Evolutionary conservation across 148 eudicot genomes (phyloP).

Genomic region (Camellia granthamiana): DNA sequence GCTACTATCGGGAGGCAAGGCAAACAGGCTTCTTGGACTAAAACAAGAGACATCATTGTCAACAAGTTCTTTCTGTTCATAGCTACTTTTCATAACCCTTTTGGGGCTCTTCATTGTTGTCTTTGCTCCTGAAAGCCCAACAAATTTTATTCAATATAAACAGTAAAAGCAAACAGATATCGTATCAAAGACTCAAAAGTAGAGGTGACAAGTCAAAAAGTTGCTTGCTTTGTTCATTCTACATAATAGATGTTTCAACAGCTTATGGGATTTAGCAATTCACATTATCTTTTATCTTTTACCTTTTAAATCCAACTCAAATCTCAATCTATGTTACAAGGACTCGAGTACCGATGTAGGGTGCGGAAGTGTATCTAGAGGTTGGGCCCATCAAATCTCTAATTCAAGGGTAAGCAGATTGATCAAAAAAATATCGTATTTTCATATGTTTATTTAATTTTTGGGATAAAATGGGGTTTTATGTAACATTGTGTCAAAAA

Average conservation of each 20-base stretch:
- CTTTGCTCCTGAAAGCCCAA: slow-evolving; percentile 47
- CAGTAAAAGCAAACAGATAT: background rate
- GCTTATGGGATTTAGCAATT: background rate
- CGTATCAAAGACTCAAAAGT: background rate
- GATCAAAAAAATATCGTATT: too few relatives aligned
- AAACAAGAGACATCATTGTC: slow-evolving; percentile 49
- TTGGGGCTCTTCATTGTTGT: slow-evolving; percentile 46
- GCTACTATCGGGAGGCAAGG: slow-evolving; percentile 50
- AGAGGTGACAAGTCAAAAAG: background rate
- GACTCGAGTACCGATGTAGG: too few relatives aligned
- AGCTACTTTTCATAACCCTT: slow-evolving; percentile 35
- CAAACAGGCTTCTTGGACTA: slow-evolving; percentile 52
- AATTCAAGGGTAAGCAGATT: too few relatives aligned
- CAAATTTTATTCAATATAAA: background rate
- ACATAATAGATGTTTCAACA: background rate
- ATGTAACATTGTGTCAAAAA: too few relatives aligned
- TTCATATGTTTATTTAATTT: too few relatives aligned
- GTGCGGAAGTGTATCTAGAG: too few relatives aligned
- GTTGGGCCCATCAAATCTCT: too few relatives aligned
- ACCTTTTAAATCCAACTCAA: background rate
- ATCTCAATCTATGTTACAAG: background rate
- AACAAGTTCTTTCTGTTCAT: slow-evolving; percentile 41
- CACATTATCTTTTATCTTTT: background rate
- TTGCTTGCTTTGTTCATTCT: background rate
- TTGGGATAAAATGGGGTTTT: too few relatives aligned